Conservation (phyloP, 352 stramenopile species). For the Globisporangium heterothallicum region DNA sequence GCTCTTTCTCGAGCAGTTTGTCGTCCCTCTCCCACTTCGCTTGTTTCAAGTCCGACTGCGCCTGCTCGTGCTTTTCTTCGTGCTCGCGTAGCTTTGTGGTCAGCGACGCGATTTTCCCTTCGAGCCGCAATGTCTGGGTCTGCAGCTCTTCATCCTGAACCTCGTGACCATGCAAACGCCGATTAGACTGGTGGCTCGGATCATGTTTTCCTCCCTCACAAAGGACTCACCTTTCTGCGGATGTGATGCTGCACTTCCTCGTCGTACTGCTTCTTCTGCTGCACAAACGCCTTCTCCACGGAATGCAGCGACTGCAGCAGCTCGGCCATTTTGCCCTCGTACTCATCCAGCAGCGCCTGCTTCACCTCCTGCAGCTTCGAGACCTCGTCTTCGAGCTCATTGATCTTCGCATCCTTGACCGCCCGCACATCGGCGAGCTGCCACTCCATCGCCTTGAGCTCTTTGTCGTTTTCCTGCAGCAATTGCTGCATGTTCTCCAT, state of each 20-base stretch:
- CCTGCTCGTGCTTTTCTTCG: conserved; percentile 42
- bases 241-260: conserved; percentile 48
- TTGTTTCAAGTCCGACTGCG: conserved; percentile 58
- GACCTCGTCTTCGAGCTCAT: conserved; percentile 56
- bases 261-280: conserved; percentile 79
- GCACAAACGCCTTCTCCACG: conserved; percentile 78
- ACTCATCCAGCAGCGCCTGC: conserved; percentile 76
- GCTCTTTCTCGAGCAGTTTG: conserved; percentile 50
- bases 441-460: conserved; percentile 63
- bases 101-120: conserved; percentile 43
- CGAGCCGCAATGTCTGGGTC: conserved; percentile 15
- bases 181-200: background rate
- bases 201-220: too few relatives aligned
- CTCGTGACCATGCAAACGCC: background rate
- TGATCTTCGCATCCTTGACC: conserved; percentile 55
- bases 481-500: conserved; percentile 61
- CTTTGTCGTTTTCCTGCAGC: conserved; percentile 57
- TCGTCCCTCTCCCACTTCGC: conserved; percentile 58
- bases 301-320: conserved; percentile 72
- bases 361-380: conserved; percentile 60
- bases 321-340: conserved; percentile 83
- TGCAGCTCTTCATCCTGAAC: conserved; percentile 26
- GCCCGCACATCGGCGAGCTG: conserved; percentile 54
- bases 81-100: conserved; percentile 38
- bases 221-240: conserved; percentile 34